A percentile compares a stretch with the other conserved stretches of the same genome.
phyloP scores from a whole-genome alignment of 2,329 filamentous ascomycete genomes.

The Remersonia thermophila region DNA sequence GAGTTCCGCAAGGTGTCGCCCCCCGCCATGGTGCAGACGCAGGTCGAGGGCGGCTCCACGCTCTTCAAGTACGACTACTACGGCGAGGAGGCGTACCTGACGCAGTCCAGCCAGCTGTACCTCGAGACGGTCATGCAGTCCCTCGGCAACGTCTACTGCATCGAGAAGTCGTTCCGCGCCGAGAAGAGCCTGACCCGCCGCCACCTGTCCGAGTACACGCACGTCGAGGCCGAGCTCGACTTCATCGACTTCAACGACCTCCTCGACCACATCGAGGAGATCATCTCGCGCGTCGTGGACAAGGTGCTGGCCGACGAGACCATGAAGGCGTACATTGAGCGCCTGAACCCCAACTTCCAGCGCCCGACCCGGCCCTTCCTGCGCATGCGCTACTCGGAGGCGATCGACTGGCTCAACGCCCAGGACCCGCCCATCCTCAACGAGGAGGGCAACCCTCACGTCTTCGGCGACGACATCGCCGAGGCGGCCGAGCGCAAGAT shows the following conservation, averaged over 20 bases:
- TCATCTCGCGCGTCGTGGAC: conserved; percentile 79
- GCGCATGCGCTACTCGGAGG: conserved; percentile 90
- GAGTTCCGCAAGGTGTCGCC: conserved; percentile 74
- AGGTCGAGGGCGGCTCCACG: conserved; percentile 85
- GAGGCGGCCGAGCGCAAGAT: conserved; percentile 93
- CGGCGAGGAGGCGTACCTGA: conserved; percentile 77
- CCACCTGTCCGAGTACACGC: conserved; percentile 91
- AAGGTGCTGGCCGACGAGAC: conserved; percentile 60
- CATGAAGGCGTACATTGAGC: conserved; percentile 61
- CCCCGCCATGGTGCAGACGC: conserved; percentile 84
- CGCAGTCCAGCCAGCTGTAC: conserved; percentile 94
- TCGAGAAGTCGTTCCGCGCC: conserved; percentile 96
- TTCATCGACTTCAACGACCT: conserved; percentile 90
- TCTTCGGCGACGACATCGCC: conserved; percentile 94
- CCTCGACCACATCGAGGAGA: conserved; percentile 70
- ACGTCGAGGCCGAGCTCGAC: conserved; percentile 92
- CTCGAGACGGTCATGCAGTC: conserved; percentile 88
- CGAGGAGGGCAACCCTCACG: conserved; percentile 81
- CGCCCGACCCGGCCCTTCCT: conserved; percentile 74
- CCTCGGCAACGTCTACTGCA: conserved; percentile 91
- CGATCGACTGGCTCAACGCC: conserved; percentile 85
- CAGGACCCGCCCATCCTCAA: conserved; percentile 72
- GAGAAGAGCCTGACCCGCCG: conserved; percentile 92
- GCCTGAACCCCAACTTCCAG: conserved; percentile 84
- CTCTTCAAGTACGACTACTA: conserved; percentile 61